Evolutionary conservation across 1,284 basidiomycete genomes (phyloP).

Genomic region (Cutaneotrichosporon daszewskae): DNA sequence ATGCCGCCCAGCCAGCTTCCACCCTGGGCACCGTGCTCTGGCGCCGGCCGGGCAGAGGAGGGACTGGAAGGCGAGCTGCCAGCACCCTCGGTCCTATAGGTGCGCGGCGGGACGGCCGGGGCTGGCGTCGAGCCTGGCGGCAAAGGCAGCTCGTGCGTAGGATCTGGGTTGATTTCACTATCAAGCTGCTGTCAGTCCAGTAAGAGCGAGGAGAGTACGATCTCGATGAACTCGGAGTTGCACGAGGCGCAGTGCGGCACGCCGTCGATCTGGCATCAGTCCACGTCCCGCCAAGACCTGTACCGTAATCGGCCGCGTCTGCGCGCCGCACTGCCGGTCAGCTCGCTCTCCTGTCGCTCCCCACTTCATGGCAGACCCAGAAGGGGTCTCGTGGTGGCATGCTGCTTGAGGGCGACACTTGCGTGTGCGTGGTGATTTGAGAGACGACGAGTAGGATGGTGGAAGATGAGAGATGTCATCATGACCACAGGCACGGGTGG

Average conservation of each 20-base stretch:
- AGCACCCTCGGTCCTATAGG: not conserved
- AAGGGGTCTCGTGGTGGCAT: constrained; percentile 30
- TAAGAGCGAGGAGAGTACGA: constrained; percentile 21
- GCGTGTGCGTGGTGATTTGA: not conserved
- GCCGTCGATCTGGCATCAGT: constrained; percentile 21
- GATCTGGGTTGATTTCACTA: constrained; percentile 39
- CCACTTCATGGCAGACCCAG: constrained; percentile 43
- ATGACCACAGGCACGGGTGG: not conserved
- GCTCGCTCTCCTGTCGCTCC: constrained; percentile 1
- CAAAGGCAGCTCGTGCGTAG: constrained; percentile 35
- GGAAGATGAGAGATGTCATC: not conserved
- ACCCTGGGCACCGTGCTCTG: not conserved
- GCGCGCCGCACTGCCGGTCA: constrained; percentile 35
- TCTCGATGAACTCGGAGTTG: constrained; percentile 42
- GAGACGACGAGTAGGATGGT: not conserved
- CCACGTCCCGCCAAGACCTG: no score
- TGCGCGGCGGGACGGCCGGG: no score
- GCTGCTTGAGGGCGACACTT: not conserved
- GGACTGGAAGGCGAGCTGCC: not conserved
- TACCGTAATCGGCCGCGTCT: constrained; percentile 39
- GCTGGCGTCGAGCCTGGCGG: constrained; percentile 31
- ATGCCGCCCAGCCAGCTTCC: constrained; percentile 3
- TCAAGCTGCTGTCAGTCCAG: constrained; percentile 31
- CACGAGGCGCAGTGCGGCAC: constrained; percentile 39
- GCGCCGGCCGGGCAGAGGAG: not conserved